These are phyloP conservation scores for Croton laevigatus DNA, from an alignment of 441 rosid species.

Conservation along the genomic window DNA sequence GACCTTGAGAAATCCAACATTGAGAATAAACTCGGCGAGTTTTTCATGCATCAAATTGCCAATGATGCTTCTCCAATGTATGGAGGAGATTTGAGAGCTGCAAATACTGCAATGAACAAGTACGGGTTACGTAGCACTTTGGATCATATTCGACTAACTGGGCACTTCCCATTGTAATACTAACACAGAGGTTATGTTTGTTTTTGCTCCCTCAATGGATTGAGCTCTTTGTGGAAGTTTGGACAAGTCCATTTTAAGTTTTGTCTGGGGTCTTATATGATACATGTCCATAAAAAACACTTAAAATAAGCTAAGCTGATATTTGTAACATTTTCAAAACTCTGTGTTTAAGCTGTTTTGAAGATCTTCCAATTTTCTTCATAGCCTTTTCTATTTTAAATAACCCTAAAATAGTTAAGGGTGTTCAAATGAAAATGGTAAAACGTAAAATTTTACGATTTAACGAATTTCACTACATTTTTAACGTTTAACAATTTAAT, in stretches of 20 bases:
- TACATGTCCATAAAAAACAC: constrained; percentile 17
- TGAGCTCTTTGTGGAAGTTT: constrained; percentile 24
- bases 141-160: constrained; percentile 61
- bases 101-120: constrained; percentile 73
- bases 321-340: too few species aligned
- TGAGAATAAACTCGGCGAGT: constrained; percentile 83
- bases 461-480: too few species aligned
- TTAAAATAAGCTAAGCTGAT: too few species aligned
- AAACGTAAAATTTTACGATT: too few species aligned
- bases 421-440: too few species aligned
- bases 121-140: constrained; percentile 72
- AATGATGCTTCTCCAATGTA: constrained; percentile 81
- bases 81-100: constrained; percentile 87
- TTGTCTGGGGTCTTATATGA: constrained; percentile 30
- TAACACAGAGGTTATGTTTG: background rate
- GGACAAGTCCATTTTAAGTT: constrained; percentile 26
- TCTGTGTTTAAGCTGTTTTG: too few species aligned
- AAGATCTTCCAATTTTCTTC: too few species aligned
- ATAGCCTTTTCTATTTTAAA: too few species aligned
- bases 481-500: too few species aligned
- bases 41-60: constrained; percentile 82
- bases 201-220: constrained; percentile 4
- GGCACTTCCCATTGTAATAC: constrained; percentile 60
- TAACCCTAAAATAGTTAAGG: too few species aligned
- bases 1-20: constrained; percentile 54